Evolutionary conservation across 1,139 yeast genomes (phyloP), one percentile per base, ranked within the genome.

Genomic region (Yamadazyma oceani): DNA sequence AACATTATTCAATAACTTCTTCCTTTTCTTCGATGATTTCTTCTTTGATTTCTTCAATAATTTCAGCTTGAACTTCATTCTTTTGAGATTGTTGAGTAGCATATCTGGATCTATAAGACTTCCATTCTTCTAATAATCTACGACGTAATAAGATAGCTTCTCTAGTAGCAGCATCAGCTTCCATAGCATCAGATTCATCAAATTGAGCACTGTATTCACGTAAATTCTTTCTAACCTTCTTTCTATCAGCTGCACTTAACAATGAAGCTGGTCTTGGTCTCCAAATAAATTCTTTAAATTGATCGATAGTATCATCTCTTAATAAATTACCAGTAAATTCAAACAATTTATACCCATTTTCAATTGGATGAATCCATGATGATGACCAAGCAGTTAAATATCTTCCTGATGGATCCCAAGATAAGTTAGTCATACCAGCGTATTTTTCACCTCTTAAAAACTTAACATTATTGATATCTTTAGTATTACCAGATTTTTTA

Each of bases 361-460:
- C 96, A 49, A 85, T 76, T 55, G 80, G 78, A 58, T 86, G 94
- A 54, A 85, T 78, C 90, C 95, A 85, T 34, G 79, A 64, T 13
- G 96, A 84, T 5, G 96, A 87, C 87, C 94, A 85, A 12, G 86
- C 88, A 36, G 94, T 83, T 41, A 90, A 70, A 60, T 73, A 89
- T 64, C 97, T 79, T 50, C 98, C 98, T 32, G 96, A 85, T 41
- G 96, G 94, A 62, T 94, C 98, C 98, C 98, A 94, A 40, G 82
- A 73, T 46, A 89, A 61, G 58, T 85, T 88, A 38, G 96, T 85
- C 71, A 90, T 78, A 45, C 96, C 95, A 41, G 78, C 73, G 58
- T 74, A 85, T 51, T 78, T 80, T 43, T 82, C 84, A 32, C 77
- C 66, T 48, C 78, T 81, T 50, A 85, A 69, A 51, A 76, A 75